These are phyloP conservation scores for Chamaecyparis obtusa DNA, from an alignment of 75 land plant species.

Conservation along the genomic window DNA sequence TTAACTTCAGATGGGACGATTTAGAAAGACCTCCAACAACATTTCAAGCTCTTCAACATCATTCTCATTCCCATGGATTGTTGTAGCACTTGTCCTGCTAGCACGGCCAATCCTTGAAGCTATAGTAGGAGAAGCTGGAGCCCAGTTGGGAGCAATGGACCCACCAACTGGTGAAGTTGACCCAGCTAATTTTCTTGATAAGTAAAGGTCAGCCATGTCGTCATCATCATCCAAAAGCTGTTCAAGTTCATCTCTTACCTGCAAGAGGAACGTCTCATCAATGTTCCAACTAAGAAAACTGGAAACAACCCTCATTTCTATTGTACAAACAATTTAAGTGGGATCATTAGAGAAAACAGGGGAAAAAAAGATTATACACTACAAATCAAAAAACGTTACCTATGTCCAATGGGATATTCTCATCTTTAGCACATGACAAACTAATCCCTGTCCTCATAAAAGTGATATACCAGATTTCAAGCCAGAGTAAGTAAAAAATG, in stretches of 20 bases:
- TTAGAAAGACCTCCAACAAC: constrained; percentile 78
- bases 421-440: background rate
- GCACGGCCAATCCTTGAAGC: constrained; percentile 85
- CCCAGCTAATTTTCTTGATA: constrained; percentile 77
- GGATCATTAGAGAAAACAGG: background rate
- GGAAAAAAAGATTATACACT: background rate
- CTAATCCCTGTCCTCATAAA: background rate
- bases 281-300: background rate
- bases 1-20: background rate
- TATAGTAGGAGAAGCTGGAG: constrained; percentile 81
- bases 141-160: constrained; percentile 65
- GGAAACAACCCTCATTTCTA: background rate
- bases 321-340: background rate
- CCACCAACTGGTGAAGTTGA: constrained; percentile 72
- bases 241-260: constrained; percentile 99
- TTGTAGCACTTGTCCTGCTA: constrained; percentile 79
- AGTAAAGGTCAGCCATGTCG: constrained; percentile 96
- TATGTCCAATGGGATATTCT: background rate
- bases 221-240: constrained; percentile 99
- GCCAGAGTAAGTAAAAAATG: background rate
- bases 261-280: constrained; percentile 1
- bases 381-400: background rate
- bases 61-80: constrained; percentile 76
- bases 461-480: background rate
- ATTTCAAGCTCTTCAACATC: constrained; percentile 99